Percentiles rank a stretch among this genome's conserved stretches.
Conservation (phyloP, 2,329 filamentous ascomycete species). For the Aspergillus clavatus region DNA sequence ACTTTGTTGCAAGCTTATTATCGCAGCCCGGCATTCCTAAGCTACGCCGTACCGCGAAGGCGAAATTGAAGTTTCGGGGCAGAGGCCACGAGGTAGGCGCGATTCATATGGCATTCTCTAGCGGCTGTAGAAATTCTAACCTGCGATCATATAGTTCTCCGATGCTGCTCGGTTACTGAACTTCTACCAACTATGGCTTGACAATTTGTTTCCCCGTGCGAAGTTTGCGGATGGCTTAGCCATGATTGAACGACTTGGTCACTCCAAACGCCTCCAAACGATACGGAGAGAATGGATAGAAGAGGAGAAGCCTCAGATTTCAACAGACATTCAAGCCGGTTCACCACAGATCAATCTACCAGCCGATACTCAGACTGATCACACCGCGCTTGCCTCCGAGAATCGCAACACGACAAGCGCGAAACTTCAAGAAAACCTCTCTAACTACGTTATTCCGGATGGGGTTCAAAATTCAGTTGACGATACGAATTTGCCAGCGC, state of each 20-base stretch:
- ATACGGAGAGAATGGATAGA: constrained; percentile 81
- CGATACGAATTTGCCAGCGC: neutral
- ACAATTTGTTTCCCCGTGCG: constrained; percentile 90
- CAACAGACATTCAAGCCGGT: constrained; percentile 4
- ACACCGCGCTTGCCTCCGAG: constrained; percentile 1
- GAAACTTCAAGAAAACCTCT: neutral
- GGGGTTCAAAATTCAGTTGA: neutral
- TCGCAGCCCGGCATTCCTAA: constrained; percentile 79
- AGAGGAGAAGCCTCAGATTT: constrained; percentile 48
- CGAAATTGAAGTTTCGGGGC: constrained; percentile 73
- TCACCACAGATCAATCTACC: constrained; percentile 1
- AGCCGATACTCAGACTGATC: constrained; percentile 7
- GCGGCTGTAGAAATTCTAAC: no score
- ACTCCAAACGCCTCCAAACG: constrained; percentile 70
- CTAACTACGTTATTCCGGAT: neutral
- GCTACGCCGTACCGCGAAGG: constrained; percentile 65
- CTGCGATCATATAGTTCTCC: constrained; percentile 57
- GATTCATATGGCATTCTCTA: no score
- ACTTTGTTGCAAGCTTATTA: constrained; percentile 57
- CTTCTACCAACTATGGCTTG: constrained; percentile 94
- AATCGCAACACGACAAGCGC: constrained; percentile 2
- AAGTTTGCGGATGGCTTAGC: constrained; percentile 83
- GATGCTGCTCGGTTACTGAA: constrained; percentile 77
- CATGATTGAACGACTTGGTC: constrained; percentile 91
- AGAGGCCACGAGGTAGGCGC: constrained; percentile 78